Conservation (phyloP, 305 asterid species). For the Fraxinus angustifolia region DNA sequence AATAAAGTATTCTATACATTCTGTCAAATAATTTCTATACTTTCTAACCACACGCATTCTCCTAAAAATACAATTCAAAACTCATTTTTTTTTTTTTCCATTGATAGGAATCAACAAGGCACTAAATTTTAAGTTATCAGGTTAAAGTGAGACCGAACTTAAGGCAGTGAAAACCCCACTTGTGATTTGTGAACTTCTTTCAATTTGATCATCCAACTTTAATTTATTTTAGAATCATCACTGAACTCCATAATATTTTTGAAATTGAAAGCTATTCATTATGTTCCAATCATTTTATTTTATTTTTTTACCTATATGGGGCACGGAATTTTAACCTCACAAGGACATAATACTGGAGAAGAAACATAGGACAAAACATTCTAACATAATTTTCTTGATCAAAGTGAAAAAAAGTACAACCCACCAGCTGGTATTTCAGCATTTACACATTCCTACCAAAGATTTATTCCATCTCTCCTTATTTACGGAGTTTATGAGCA, state of each 20-base stretch:
- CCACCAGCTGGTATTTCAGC: neutral
- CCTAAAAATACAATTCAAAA: neutral
- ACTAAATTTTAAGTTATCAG: neutral
- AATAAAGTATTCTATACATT: no score
- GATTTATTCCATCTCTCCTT: neutral
- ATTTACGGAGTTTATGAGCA: neutral
- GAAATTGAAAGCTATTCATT: neutral
- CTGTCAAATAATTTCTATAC: no score
- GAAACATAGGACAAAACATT: neutral
- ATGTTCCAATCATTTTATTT: neutral
- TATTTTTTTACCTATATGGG: neutral
- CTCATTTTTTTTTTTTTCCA: neutral
- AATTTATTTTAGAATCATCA: neutral
- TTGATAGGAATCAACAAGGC: neutral
- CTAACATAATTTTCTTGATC: neutral
- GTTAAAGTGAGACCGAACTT: neutral
- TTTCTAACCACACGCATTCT: no score
- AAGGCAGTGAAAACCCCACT: neutral
- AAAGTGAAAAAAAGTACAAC: neutral
- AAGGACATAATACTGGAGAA: neutral
- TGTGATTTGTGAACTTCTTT: neutral
- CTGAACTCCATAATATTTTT: neutral
- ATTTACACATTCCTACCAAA: constrained; percentile 22
- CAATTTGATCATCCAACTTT: neutral
- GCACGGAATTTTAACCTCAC: neutral